Evolutionary conservation across 495 filamentous ascomycete genomes (phyloP), one percentile per base, ranked within the genome.

Genomic region (Hypomontagnella submonticulosa): DNA sequence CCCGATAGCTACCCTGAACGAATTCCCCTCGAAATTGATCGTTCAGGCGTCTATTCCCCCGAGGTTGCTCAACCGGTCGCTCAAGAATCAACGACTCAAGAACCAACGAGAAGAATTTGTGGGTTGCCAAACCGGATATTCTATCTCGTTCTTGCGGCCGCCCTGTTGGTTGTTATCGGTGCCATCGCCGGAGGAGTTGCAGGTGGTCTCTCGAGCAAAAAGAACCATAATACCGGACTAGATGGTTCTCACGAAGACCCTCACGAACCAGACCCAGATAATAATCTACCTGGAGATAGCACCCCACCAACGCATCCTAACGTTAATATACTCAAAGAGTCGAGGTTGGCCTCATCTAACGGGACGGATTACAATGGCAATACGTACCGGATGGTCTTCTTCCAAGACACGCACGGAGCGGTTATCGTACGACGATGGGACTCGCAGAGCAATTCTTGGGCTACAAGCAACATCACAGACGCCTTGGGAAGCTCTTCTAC

Each of bases 361-460:
- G 34, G 42, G 1, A 69, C 66, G 8, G 66, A 61, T 11, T 4
- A 20, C 4, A 27, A 61, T 4, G 61, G 66, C 1, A 27, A 51
- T 33, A 10, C 3, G 2, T 44, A 65, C 51, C 61, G 66, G 5
- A 42, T 15, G 1, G 46, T 69, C 12, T 69, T 69, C 44, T 69
- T 69, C 43, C 61, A 69, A 19, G 61, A 69, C 51, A 37, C 44
- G 4, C 19, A 38, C 4, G 43, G 41, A 9, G 30, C 55, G 30
- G 38, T 67, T 0, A 43, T 67, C 18, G 54, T 42, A 15, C 60
- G 60, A 18, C 27, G 27, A 10, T 69, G 66, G 66, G 60, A 69
- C n/a, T 50, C 60, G 19, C 34, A 53, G 3, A 69, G 57, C 23
- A 19, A 1, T 0, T 47, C 60, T 1, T 69, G 66, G 66, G 5